Evolutionary conservation across 2,329 filamentous ascomycete genomes (phyloP), one percentile per base, ranked within the genome.

Genomic region (Colletotrichum sp.): DNA sequence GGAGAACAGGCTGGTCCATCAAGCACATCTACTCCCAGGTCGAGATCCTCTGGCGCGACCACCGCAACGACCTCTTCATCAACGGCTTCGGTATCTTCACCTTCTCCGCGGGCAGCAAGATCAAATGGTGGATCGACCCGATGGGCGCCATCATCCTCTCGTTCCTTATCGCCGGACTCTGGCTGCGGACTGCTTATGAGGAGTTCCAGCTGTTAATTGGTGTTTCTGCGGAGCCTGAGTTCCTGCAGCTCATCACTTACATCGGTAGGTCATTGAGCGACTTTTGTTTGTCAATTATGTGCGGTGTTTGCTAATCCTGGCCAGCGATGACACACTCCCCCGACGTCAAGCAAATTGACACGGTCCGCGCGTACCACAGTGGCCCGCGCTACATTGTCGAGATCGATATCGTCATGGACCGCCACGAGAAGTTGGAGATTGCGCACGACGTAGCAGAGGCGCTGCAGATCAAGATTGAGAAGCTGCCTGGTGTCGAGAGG

Each of bases 51-150:
- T 98, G 96, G 96, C 95, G 98, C 84, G 96, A 99, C 82, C 97
- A 99, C 86, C 93, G 97, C 77, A 99, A 99, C 82, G 97, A 99
- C 82, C 89, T 99, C n/a, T 89, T 98, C 80, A 95, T 99, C 90
- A 99, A 99, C 84, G 95, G 95, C 70, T 95, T 98, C 79, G 96
- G 94, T 91, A 93, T 99, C 78, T 85, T 98, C 71, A 98, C 96
- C 2, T 96, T 94, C 4, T 93, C 98, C n/a, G 95, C 95, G 71
- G 97, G 97, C 39, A 92, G 93, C 78, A 98, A 98, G 87, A 88
- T 99, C 26, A 88, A 89, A 75, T 98, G 96, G 96, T 99, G 95
- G 95, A 93, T 99, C 78, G 97, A 99, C 85, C 96, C 97, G 0
- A 92, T 94, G 87, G 97, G 97, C 59, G 96, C 97, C 80, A 94